Percentiles rank a stretch among this genome's conserved stretches.
Evolutionary conservation across 1,284 basidiomycete species (phyloP).

Genomic region (Ganoderma multipileum): DNA sequence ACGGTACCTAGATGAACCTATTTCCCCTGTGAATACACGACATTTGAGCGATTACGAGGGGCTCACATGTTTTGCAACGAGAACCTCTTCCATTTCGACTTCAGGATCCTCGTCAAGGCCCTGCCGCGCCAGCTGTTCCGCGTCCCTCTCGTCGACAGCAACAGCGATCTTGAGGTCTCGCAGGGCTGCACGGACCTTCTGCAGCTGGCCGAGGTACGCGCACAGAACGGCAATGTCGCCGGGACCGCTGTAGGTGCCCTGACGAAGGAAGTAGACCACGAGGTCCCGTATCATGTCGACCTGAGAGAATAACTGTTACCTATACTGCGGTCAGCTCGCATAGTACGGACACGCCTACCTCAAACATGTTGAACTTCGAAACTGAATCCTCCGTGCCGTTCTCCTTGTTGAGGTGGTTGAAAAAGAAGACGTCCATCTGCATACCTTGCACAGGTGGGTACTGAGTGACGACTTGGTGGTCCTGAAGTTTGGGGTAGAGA

Average conservation of each 20-base stretch:
- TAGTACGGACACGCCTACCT: not conserved
- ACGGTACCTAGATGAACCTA: constrained; percentile 74
- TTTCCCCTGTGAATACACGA: not conserved
- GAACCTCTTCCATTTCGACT: constrained; percentile 39
- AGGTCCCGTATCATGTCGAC: constrained; percentile 75
- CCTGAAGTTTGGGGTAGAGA: constrained; percentile 64
- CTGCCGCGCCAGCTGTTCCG: constrained; percentile 58
- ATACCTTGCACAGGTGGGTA: constrained; percentile 67
- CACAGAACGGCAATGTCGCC: constrained; percentile 82
- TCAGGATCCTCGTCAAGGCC: constrained; percentile 42
- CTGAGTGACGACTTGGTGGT: constrained; percentile 54
- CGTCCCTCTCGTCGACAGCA: constrained; percentile 73
- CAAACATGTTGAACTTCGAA: not conserved
- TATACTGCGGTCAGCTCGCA: not conserved
- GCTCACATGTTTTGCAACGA: constrained; percentile 52
- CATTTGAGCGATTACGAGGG: not conserved
- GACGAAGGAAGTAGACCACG: constrained; percentile 71
- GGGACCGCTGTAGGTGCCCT: constrained; percentile 36
- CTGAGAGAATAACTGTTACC: constrained; percentile 33
- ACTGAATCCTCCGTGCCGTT: constrained; percentile 48
- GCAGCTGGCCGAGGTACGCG: constrained; percentile 77
- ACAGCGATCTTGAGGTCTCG: constrained; percentile 60
- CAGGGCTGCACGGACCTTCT: constrained; percentile 51
- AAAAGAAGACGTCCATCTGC: constrained; percentile 63
- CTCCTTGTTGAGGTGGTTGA: constrained; percentile 62